Evolutionary conservation across 2,329 filamentous ascomycete species (phyloP), one percentile per base, ranked within the genome.

Genomic region (Helotiales sp.): DNA sequence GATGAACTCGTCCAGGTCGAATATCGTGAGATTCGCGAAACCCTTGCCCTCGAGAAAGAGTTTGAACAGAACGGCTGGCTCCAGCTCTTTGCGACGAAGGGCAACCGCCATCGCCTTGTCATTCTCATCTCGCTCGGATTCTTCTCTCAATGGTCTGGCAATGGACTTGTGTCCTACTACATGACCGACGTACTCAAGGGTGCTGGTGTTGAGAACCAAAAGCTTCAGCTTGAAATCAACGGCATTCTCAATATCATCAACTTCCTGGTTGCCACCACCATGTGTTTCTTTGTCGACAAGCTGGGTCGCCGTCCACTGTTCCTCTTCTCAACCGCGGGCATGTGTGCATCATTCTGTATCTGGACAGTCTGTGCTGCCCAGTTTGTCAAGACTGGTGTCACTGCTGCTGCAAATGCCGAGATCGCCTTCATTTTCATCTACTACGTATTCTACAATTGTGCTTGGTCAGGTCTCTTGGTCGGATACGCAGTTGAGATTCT

Each of bases 111-210:
- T 63, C 75, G 82, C 33, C 71, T 83, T 27, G 67, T 82, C 49
- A 82, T 86, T 55, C 71, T 80, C n/a, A 69, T 83, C 48, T 74
- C 76, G 22, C 73, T 81, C 7, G 81, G 81, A 59, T 72, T 83
- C 59, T 84, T 84, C 72, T 79, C 78, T 8, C 82, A 85, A 61
- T 84, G 80, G 79, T 80, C 76, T 54, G 82, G 81, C 33, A 83
- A 83, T 62, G 77, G 76, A 40, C 66, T 81, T 8, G 75, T 79
- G 30, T 76, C 73, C 1, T 79, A 73, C 63, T 73, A 73, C 61
- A 68, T 75, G 19, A 66, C 65, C 19, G 63, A 70, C 8, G 70
- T 75, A n/a, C 64, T 74, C 24, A 59, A 71, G n/a, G 69, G 63
- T 3, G 69, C 73, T 15, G 73, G 73, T 49, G 71, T 75, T 51